Evolutionary conservation across 2,329 filamentous ascomycete genomes (phyloP), one percentile per base, ranked within the genome.

Genomic region (Aspergillus clavatus): DNA sequence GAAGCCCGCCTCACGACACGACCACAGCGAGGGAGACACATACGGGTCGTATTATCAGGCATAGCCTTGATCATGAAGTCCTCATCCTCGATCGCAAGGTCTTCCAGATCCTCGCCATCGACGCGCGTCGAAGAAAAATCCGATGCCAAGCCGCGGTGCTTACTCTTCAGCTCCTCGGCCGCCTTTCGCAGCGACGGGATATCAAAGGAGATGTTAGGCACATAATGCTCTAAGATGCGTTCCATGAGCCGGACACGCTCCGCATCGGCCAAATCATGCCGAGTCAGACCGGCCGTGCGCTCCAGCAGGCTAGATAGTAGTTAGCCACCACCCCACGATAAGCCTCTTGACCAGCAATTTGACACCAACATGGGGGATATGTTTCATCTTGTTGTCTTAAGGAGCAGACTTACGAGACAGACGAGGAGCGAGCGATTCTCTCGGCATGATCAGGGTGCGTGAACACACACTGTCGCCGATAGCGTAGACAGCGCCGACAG

Each of bases 381-480:
- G n/a, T n/a, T n/a, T n/a, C 10, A 38, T 27, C 3, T 19, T 8
- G 16, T 12, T 22, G 18, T n/a, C 8, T 19, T 18, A 38, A n/a
- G 4, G 36, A 27, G n/a, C 21, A 6, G 27, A 60, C 63, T 54
- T 53, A 66, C 63, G 62, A 62, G 40, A 60, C 51, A 11, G 61
- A 60, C 12, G 63, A 56, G 16, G 62, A 64, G 29, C 65, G 59
- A 33, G 48, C 45, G 28, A 54, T 37, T 48, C 58, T 67, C 47
- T 66, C 63, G 35, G 50, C 55, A 35, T 61, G 61, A 37, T 68
- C 65, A 26, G 64, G 59, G 40, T 66, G 68, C 7, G 67, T 68
- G 51, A 78, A 78, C 46, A 73, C 67, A 58, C 76, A 79, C 53
- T 72, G 70, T 35, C 76, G 71, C 47, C 71, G 71, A 52, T 78